Conservation (phyloP, 768 basidiomycete species). For the Lentinula raphanica region DNA sequence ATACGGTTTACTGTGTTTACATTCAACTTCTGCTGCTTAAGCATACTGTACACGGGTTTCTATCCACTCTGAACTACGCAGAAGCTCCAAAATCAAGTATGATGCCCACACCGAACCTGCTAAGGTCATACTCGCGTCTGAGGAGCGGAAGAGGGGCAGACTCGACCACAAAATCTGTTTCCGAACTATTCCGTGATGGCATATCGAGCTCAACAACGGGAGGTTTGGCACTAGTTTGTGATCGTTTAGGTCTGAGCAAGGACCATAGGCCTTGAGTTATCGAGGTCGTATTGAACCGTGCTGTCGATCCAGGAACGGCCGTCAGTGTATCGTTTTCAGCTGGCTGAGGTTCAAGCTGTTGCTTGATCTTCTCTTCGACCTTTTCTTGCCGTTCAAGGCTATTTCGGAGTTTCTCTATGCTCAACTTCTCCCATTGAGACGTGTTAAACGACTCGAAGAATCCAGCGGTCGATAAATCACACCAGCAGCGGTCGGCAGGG, state of each 20-base stretch:
- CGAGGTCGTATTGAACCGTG: not conserved
- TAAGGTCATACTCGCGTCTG: slow-evolving; percentile 63
- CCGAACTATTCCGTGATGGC: not conserved
- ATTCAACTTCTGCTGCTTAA: not conserved
- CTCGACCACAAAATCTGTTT: not conserved
- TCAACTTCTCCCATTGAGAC: slow-evolving; percentile 67
- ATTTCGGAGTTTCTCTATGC: slow-evolving; percentile 44
- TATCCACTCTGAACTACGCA: not conserved
- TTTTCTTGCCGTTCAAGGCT: slow-evolving; percentile 33
- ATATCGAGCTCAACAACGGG: not conserved
- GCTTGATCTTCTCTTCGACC: slow-evolving; percentile 7
- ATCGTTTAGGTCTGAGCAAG: not conserved
- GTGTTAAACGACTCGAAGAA: slow-evolving; percentile 77
- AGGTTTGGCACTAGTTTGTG: not conserved
- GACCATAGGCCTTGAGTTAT: slow-evolving; percentile 2
- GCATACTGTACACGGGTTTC: not conserved
- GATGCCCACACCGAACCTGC: slow-evolving; percentile 65
- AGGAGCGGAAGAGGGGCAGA: slow-evolving; percentile 19
- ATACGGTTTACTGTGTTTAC: too few species aligned
- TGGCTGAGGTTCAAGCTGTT: not conserved
- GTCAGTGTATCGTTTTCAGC: not conserved
- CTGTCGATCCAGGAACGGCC: not conserved
- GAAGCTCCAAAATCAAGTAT: slow-evolving; percentile 64
- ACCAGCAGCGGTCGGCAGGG: slow-evolving; percentile 81
- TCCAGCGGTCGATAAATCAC: slow-evolving; percentile 59